Conservation (phyloP, 257 asterid species). For the Echites panduratus region DNA sequence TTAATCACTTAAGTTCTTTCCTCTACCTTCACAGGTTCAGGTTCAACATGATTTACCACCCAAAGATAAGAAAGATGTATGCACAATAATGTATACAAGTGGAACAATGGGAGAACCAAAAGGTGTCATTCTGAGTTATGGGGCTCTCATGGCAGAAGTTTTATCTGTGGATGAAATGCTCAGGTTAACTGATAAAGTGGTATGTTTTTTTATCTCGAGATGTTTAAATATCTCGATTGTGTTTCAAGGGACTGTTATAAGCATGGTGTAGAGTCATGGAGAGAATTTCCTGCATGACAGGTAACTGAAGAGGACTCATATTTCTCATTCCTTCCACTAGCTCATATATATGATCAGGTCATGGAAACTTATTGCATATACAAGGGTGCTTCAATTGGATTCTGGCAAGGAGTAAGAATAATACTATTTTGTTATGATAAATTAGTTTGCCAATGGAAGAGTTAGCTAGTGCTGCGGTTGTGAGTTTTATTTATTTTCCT, state of each 20-base stretch:
- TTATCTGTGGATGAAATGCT: constrained; percentile 71
- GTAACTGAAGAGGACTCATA: constrained; percentile 60
- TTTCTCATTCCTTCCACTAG: constrained; percentile 92
- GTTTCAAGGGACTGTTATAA: not conserved
- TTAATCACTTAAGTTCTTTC: not conserved
- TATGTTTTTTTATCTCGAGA: constrained; percentile 13
- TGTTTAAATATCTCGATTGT: not conserved
- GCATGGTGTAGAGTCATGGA: not conserved
- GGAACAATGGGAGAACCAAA: constrained; percentile 98
- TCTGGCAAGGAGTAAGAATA: constrained; percentile 89
- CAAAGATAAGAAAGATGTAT: constrained; percentile 46
- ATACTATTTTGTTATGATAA: not conserved
- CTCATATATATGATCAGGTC: constrained; percentile 87
- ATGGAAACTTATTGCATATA: constrained; percentile 63
- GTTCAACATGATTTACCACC: constrained; percentile 52
- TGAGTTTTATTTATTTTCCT: not conserved
- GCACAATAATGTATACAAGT: constrained; percentile 93
- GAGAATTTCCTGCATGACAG: constrained; percentile 30
- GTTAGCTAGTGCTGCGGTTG: not conserved
- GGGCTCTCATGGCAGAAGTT: constrained; percentile 77
- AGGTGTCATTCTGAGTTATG: constrained; percentile 71
- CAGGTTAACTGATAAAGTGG: constrained; percentile 57
- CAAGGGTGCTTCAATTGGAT: constrained; percentile 79
- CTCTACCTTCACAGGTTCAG: constrained; percentile 41
- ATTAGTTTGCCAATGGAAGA: not conserved